Evolutionary conservation across 495 filamentous ascomycete genomes (phyloP), one percentile per base, ranked within the genome.

Genomic region (Penicillium verhagenii): DNA sequence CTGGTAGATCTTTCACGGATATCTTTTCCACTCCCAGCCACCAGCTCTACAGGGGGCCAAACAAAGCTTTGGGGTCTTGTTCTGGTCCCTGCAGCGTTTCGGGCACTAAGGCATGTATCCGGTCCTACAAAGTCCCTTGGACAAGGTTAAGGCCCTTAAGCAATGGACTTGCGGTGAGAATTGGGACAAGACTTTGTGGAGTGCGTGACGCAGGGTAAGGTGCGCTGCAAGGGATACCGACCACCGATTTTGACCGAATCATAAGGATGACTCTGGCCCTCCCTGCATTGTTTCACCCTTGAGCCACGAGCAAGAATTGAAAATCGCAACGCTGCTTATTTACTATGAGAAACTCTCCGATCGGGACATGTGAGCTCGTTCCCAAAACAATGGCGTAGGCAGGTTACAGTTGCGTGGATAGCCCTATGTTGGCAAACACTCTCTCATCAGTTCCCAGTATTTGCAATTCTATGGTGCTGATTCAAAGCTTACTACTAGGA

Each of bases 201-300:
- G 42, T 47, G 20, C 35, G 21, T 52, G 50, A 53, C 54, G 39
- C 48, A 56, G 47, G 48, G 54, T 23, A 21, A 47, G n/a, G 53
- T 44, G 45, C 20, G 10, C 52, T 53, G 59, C 57, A 65, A 65
- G 63, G 63, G 63, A 57, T 50, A 43, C 26, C 29, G 26, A 33
- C 52, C 53, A 42, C 47, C 47, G 6, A 54, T 9, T 31, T 24
- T 14, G 18, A 10, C 10, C 47, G 38, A 47, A n/a, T 31, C 50
- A 48, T 38, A 63, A 49, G 53, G 51, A 20, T 6, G 39, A 9
- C 43, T 23, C 20, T 44, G n/a, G 10, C 37, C 26, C 53, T 52
- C 59, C 63, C 63, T 63, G 57, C 59, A 65, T 65, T 63, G 57
- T 59, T 65, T 55, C 24, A 28, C 52, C 56, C 53, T 49, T 57